Base-by-base conservation (phyloP, 148 eudicot genomes). In the Fagopyrum homotropicum region DNA sequence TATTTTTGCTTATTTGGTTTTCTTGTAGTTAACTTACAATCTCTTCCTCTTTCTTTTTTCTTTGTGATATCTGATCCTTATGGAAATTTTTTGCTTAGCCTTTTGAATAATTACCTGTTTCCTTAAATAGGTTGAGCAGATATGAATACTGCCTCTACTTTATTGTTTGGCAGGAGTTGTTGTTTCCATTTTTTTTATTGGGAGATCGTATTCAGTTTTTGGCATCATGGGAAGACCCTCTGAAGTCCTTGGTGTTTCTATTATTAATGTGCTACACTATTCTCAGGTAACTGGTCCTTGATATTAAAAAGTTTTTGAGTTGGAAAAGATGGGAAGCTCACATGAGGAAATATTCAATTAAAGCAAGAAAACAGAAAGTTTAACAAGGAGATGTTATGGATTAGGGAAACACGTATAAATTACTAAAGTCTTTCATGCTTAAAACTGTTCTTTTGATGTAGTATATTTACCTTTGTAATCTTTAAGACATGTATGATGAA, bases 171-270 rank as follows among this genome's bases (percentile, higher is more conserved):
- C 56, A 92, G 97, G 97, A 89, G 78, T 84, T 92, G 84, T 92
- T 92, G 75, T 83, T 83, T 74, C 97, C 97, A 26, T 51, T 86
- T 56, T 79, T 85, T 50, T 69, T 79, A 48, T 73, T 80, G 61
- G 75, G 80, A 55, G 76, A 76, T 46, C 73, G 76, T 76, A 78
- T 92, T 77, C 84, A 85, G 72, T 49, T 40, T 64, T 76, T 88
- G 88, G 90, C 89, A 73, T 84, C 92, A 45, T 92, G 97, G 97
- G 85, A 86, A 79, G 86, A 88, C 51, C 97, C 97, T 77, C 77
- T 78, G 46, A 89, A 81, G 75, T 89, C 97, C 59, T 61, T 86
- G 26, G 40, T 81, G 46, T 88, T 89, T 87, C 45, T 89, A 83
- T 78, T 85, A 76, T 45, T 89, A 72, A 63, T 77, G 55, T 76